phyloP scores from a whole-genome alignment of 352 stramenopile species.

The Globisporangium carolinianum region DNA sequence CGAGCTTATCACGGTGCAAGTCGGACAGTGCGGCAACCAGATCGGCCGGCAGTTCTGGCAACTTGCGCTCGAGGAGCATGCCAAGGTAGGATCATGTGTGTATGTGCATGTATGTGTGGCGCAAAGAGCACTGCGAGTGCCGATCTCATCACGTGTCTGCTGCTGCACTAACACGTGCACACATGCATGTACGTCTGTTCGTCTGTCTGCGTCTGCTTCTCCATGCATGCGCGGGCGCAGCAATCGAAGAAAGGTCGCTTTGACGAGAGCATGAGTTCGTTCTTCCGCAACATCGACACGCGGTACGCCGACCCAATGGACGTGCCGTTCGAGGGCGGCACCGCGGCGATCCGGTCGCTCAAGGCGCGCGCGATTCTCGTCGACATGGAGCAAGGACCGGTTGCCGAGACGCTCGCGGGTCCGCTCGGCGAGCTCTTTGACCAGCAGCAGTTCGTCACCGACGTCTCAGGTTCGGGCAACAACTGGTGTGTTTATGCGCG shows the following conservation, averaged over 20 bases:
- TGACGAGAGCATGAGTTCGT: slow-evolving; percentile 89
- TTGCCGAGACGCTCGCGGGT: slow-evolving; percentile 75
- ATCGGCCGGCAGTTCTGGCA: slow-evolving; percentile 91
- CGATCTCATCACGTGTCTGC: neutral
- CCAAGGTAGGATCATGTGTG: slow-evolving; percentile 25
- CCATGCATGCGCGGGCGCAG: slow-evolving; percentile 10
- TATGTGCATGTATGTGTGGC: neutral
- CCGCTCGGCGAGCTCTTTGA: slow-evolving; percentile 88
- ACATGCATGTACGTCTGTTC: neutral
- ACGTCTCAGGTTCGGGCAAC: slow-evolving; percentile 88
- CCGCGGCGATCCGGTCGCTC: slow-evolving; percentile 37
- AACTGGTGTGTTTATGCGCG: slow-evolving; percentile 57
- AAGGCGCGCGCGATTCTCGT: slow-evolving; percentile 87
- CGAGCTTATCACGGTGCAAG: slow-evolving; percentile 87
- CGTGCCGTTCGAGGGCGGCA: slow-evolving; percentile 34
- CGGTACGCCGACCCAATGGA: slow-evolving; percentile 45
- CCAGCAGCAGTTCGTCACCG: slow-evolving; percentile 80
- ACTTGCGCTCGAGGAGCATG: slow-evolving; percentile 86
- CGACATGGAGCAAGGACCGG: slow-evolving; percentile 90
- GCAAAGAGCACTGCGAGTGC: neutral
- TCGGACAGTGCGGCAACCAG: slow-evolving; percentile 94
- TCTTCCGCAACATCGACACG: slow-evolving; percentile 89
- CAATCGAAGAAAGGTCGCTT: slow-evolving; percentile 50
- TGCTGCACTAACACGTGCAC: neutral
- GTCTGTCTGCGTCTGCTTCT: neutral